Conservation (phyloP, 2,329 filamentous ascomycete species). For the Zymoseptoria brevis region DNA sequence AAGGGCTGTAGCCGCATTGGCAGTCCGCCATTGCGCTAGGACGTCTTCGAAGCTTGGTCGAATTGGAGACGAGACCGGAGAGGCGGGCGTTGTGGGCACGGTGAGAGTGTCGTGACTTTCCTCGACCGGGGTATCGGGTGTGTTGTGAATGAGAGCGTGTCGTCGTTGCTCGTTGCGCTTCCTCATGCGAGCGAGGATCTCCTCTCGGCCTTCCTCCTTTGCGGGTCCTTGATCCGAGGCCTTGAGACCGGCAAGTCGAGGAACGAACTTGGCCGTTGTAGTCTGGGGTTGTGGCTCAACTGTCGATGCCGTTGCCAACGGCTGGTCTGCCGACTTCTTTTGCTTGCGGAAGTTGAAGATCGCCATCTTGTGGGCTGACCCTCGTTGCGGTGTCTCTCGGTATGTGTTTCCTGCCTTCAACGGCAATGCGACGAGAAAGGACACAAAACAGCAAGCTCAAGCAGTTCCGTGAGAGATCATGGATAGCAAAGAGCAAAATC, state of each 20-base stretch:
- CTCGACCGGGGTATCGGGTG: not conserved
- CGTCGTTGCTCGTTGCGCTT: not conserved
- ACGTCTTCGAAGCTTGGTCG: not conserved
- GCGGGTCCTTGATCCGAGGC: not conserved
- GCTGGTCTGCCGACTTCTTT: not conserved
- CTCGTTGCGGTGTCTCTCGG: not conserved
- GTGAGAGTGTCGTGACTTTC: not conserved
- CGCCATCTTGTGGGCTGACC: not conserved
- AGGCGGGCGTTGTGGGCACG: not conserved
- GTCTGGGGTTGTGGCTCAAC: not conserved
- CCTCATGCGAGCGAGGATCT: not conserved
- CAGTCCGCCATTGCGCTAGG: not conserved
- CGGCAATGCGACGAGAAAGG: not conserved
- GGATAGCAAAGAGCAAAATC: not conserved
- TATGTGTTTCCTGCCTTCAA: not conserved
- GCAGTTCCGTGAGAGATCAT: not conserved
- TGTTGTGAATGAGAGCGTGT: not conserved
- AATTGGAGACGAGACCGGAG: slow-evolving; percentile 1
- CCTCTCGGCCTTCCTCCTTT: not conserved
- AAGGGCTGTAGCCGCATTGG: not conserved
- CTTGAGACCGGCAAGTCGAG: not conserved
- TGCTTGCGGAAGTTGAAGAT: not conserved
- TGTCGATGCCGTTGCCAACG: not conserved
- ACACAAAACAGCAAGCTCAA: not conserved
- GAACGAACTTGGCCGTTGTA: not conserved